Conservation (phyloP, 164 flowering plant species). For the Aristolochia fimbriata region DNA sequence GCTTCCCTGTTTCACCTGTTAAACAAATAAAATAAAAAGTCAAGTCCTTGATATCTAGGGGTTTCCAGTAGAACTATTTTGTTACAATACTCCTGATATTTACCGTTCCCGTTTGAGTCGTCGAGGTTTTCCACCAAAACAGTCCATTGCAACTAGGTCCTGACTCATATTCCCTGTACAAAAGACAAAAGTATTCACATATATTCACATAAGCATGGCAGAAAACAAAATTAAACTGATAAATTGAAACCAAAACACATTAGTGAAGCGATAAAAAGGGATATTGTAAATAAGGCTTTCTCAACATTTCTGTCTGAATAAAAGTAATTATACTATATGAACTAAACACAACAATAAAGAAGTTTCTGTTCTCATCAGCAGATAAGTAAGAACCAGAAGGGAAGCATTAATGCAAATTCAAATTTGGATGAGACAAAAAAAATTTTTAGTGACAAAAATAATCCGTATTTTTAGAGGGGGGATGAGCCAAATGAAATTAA, state of each 20-base stretch:
- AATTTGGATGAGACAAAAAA: no score
- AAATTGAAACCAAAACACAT: background rate
- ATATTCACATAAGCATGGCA: background rate
- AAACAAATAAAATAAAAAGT: background rate
- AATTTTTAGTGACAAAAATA: no score
- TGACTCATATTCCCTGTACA: slow-evolving; percentile 11
- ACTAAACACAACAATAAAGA: no score
- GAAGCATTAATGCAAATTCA: no score
- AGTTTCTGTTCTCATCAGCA: no score
- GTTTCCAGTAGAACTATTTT: background rate
- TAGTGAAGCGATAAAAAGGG: background rate
- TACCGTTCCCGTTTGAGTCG: slow-evolving; percentile 6
- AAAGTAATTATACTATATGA: no score
- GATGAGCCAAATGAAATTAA: no score
- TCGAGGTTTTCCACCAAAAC: slow-evolving; percentile 14
- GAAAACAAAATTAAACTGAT: background rate
- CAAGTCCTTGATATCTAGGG: background rate
- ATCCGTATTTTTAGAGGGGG: no score
- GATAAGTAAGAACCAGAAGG: no score
- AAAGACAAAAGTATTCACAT: background rate
- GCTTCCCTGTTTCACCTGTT: slow-evolving; percentile 7
- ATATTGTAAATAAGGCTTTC: background rate
- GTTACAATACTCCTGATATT: background rate
- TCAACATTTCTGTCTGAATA: no score
- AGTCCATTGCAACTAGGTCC: slow-evolving; percentile 15